Evolutionary conservation across 305 asterid genomes (phyloP).

Genomic region (Fraxinus platypoda): DNA sequence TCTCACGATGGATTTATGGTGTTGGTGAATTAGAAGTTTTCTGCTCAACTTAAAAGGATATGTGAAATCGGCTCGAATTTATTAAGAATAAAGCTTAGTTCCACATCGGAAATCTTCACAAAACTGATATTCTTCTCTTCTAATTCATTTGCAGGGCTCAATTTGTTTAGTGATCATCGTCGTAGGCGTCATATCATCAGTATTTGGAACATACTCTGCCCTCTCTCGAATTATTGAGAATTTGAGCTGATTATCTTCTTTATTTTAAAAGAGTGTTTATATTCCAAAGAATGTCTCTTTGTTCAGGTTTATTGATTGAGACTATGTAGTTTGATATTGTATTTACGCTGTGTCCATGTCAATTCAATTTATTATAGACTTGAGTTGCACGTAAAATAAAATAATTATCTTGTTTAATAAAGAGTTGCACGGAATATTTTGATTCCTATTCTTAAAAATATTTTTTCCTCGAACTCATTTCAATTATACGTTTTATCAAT

Average conservation of each 20-base stretch:
- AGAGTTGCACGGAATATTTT: neutral
- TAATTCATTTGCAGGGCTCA: conserved; percentile 39
- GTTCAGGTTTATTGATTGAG: neutral
- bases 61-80: neutral
- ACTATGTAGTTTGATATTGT: neutral
- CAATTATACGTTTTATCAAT: neutral
- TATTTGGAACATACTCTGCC: conserved; percentile 72
- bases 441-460: neutral
- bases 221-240: conserved; percentile 56
- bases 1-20: too few species aligned
- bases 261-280: neutral
- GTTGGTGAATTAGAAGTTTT: too few species aligned
- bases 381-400: too few species aligned
- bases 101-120: neutral
- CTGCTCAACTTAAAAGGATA: neutral
- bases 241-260: conserved; percentile 33
- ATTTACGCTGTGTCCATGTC: neutral
- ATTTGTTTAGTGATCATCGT: conserved; percentile 54
- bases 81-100: neutral
- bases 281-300: neutral
- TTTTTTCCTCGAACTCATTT: neutral
- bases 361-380: neutral
- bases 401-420: neutral
- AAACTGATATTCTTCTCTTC: neutral
- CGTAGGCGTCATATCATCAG: conserved; percentile 60